Percentiles rank a stretch among this genome's conserved stretches.
phyloP scores from a whole-genome alignment of 2,329 filamentous ascomycete species.

The Tolypocladium tropicale region DNA sequence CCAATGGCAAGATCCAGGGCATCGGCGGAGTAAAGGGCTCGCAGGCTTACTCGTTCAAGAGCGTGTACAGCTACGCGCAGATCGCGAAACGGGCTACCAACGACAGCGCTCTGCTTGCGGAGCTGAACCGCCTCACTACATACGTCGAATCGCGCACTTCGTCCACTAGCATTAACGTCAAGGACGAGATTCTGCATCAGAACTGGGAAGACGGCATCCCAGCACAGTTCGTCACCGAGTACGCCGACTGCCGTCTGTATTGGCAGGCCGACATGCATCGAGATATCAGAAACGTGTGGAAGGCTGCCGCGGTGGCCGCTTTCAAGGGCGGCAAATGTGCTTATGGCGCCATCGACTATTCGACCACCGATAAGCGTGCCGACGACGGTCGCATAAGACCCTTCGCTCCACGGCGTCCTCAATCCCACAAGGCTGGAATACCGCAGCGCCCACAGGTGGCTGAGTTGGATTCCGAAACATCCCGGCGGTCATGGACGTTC shows the following conservation, averaged over 20 bases:
- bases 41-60: not conserved
- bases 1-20: not conserved
- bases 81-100: not conserved
- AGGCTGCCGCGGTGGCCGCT: not conserved
- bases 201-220: not conserved
- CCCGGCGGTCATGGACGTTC: not conserved
- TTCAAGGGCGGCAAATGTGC: not conserved
- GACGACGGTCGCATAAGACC: not conserved
- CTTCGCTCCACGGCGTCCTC: not conserved
- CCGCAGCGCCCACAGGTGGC: not conserved
- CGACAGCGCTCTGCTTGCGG: not conserved
- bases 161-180: not conserved
- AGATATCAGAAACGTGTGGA: not conserved
- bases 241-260: not conserved
- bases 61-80: not conserved
- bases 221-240: not conserved
- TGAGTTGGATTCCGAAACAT: not conserved
- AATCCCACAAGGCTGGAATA: not conserved
- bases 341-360: slow-evolving; percentile 3
- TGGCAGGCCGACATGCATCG: not conserved
- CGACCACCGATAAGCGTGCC: not conserved
- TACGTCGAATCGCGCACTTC: not conserved
- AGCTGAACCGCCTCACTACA: not conserved
- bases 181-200: not conserved
- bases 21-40: not conserved